Evolutionary conservation across 352 stramenopile species (phyloP), one percentile per base, ranked within the genome.

Genomic region (Pythium aristosporum): DNA sequence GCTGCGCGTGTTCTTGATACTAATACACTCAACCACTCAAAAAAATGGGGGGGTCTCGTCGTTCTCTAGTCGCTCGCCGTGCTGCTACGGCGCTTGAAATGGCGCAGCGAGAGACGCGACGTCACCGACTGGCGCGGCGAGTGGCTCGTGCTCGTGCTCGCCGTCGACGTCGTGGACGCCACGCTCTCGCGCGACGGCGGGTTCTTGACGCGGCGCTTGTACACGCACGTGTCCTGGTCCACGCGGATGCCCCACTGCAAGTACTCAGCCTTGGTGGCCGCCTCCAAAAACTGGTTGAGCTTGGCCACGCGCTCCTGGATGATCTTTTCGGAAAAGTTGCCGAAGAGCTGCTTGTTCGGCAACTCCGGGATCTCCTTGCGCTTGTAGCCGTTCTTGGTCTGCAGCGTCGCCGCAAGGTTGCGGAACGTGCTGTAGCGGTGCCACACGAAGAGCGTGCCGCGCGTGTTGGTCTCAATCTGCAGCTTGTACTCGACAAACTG

Each of bases 401-500:
- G 72, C 41, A 83, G 61, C 42, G 64, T 77, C 15, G 58, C 66
- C 32, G 68, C 75, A 11, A 83, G 59, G 53, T 80, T 74, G 16
- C 71, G 71, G 62, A 83, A 83, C 3, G 73, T 77, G 52, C 68
- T 77, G 67, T 80, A 80, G 20, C 75, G 75, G 46, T 83, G 73
- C 75, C 75, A 83, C 44, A 76, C 75, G 39, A 63, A 83, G 21
- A 83, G 59, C 30, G 68, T 75, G 34, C 75, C 75, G 36, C 64
- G 75, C 36, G 68, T 75, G 54, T 69, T 72, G 28, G 73, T 80
- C 48, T 83, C 75, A 37, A 83, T 77, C 57, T 75, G 67, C 18
- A 83, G 71, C 59, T 79, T 77, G 75, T 79, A 83, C 72, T 83
- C 73, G 53, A 83, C 75, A 54, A 83, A 79, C 59, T 76, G 65